Evolutionary conservation across 371 early-diverging fungal species (phyloP).

Genomic region (Lichtheimia ramosa): DNA sequence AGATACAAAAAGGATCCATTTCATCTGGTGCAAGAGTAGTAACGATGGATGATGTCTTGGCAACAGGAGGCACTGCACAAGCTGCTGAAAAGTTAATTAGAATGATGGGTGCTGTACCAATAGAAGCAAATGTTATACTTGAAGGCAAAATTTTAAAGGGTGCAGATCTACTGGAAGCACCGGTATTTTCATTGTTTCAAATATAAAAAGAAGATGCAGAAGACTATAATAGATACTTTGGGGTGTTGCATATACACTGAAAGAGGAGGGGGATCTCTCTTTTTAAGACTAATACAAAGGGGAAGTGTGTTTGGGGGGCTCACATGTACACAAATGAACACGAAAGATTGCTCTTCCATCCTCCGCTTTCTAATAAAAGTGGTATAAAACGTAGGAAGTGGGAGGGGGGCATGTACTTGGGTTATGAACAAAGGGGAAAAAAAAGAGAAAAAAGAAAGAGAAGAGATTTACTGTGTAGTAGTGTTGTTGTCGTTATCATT

Average conservation of each 20-base stretch:
- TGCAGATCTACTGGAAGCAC: constrained; percentile 5
- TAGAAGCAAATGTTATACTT: constrained; percentile 1
- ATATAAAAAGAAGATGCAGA: constrained; percentile 4
- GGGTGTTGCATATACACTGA: constrained; percentile 15
- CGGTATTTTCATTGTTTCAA: constrained; percentile 9
- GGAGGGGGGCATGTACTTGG: constrained; percentile 3
- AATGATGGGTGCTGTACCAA: not conserved
- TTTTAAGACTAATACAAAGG: not conserved
- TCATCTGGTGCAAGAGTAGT: not conserved
- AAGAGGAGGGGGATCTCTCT: constrained; percentile 3
- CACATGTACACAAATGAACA: constrained; percentile 11
- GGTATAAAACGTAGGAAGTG: constrained; percentile 13
- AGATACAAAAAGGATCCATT: constrained; percentile 7
- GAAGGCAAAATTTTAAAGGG: constrained; percentile 8
- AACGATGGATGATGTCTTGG: constrained; percentile 9
- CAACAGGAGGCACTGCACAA: constrained; percentile 12
- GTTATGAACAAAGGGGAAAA: constrained; percentile 9
- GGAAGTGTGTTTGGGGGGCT: constrained; percentile 1
- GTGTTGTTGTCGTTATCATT: not conserved
- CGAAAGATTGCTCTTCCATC: not conserved
- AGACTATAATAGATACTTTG: constrained; percentile 1
- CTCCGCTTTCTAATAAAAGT: constrained; percentile 11
- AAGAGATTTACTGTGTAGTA: not conserved
- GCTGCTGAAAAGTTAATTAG: constrained; percentile 2
- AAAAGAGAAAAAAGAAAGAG: constrained; percentile 4